Evolutionary conservation across 1,284 basidiomycete species (phyloP).

Genomic region (Heliocybe sulcata): DNA sequence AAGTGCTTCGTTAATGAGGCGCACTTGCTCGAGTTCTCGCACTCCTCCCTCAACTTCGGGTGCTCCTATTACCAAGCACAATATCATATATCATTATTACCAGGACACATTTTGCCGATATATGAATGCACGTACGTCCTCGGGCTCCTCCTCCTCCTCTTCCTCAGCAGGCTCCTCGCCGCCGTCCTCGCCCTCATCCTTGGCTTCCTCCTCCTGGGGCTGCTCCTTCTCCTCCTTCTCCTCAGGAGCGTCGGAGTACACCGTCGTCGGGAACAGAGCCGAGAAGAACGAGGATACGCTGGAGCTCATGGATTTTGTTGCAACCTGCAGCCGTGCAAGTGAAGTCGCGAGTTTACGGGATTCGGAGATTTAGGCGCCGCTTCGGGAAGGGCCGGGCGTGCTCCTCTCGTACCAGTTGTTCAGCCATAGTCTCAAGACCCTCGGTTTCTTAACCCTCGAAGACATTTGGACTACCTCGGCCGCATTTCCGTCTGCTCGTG

Average conservation of each 20-base stretch:
- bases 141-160: constrained; percentile 61
- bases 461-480: no score
- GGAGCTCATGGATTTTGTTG: neutral
- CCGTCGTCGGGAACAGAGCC: constrained; percentile 46
- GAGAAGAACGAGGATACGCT: constrained; percentile 55
- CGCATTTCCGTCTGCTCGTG: no score
- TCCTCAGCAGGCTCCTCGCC: constrained; percentile 35
- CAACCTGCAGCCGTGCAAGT: neutral
- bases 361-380: neutral
- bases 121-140: constrained; percentile 59
- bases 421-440: no score
- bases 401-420: no score
- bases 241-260: constrained; percentile 49
- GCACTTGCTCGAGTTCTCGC: constrained; percentile 65
- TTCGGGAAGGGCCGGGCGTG: neutral
- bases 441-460: no score
- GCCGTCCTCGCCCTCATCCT: constrained; percentile 25
- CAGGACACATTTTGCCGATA: neutral
- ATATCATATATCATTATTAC: constrained; percentile 1
- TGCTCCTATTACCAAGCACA: constrained; percentile 15
- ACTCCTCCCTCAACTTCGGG: constrained; percentile 70
- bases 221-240: constrained; percentile 24
- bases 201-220: constrained; percentile 25
- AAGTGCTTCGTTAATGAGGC: constrained; percentile 76
- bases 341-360: neutral